Evolutionary conservation across 306 rosid genomes (phyloP), one percentile per base, ranked within the genome.

Genomic region (Cucurbita maxima): DNA sequence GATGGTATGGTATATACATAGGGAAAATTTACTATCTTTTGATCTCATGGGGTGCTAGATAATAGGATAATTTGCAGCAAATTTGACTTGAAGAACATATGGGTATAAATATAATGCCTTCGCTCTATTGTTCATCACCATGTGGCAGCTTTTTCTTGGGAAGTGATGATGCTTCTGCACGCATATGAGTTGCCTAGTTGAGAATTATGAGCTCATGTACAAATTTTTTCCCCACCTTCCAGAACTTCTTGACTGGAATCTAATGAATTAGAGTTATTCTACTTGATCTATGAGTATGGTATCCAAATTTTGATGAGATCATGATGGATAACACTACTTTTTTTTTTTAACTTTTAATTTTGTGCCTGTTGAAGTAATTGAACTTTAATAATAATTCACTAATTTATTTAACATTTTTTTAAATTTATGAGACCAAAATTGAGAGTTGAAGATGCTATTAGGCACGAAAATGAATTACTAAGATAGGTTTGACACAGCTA

Each of bases 1-100:
- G 81, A 82, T 70, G 58, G 45, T 70, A 68, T 13, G 54, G 45
- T 70, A 68, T 13, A 38, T 22, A 22, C 12, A 67, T 67, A 44
- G 25, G 0, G 72, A 55, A 8, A 12, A 54, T 56, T 38, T 38
- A 25, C 22, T 19, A 45, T 53, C 4, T 72, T 56, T 72, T 72
- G 64, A 53, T 55, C 5, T 25, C 55, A 68, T 68, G 73, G 56
- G 71, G 55, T 22, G 55, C 52, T 67, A 20, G 12, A 16, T 13
- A 44, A 1, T 22, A 47, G 56, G 57, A 45, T 45, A 44, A 47
- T 45, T 12, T 47, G 56, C 41, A 22, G 73, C 20, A 45, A 68
- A 47, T 20, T 68, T 48, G 74, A 50, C 16, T 15, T 50, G 45
- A 50, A 48, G 7, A 70, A 30, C 58, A 50, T 30, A 30, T 50